Percentiles rank a stretch among this genome's conserved stretches.
Evolutionary conservation across 306 rosid species (phyloP).

Genomic region (Chamaecrista fasciculata): DNA sequence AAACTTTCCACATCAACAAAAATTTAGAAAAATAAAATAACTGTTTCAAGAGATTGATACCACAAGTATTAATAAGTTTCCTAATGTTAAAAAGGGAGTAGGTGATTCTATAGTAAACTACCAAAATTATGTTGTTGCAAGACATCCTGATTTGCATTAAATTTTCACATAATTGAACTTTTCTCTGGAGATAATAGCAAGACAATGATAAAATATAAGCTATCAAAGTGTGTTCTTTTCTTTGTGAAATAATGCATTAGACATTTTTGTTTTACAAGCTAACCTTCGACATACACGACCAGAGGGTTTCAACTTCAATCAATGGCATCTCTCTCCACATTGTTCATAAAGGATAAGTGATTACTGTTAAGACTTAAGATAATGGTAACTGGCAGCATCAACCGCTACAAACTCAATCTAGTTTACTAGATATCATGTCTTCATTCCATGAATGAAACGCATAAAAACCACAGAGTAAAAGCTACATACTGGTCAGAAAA

Average conservation of each 20-base stretch:
- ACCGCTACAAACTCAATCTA: constrained; percentile 5
- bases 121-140: background rate
- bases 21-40: constrained; percentile 1
- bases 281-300: background rate
- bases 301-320: background rate
- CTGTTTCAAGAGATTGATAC: constrained; percentile 1
- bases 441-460: background rate
- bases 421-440: background rate
- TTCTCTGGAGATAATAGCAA: background rate
- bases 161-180: constrained; percentile 3
- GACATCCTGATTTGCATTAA: background rate
- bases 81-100: background rate
- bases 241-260: background rate
- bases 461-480: constrained; percentile 16
- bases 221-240: constrained; percentile 10
- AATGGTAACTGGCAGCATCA: constrained; percentile 21
- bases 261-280: background rate
- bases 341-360: background rate
- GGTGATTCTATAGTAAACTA: background rate
- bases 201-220: no score
- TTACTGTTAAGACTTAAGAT: background rate
- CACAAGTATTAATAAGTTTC: constrained; percentile 2
- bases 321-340: background rate
- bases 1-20: background rate
- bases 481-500: constrained; percentile 59